Evolutionary conservation across 768 basidiomycete genomes (phyloP).

Genomic region (Rhodosporidiobolus sp.): DNA sequence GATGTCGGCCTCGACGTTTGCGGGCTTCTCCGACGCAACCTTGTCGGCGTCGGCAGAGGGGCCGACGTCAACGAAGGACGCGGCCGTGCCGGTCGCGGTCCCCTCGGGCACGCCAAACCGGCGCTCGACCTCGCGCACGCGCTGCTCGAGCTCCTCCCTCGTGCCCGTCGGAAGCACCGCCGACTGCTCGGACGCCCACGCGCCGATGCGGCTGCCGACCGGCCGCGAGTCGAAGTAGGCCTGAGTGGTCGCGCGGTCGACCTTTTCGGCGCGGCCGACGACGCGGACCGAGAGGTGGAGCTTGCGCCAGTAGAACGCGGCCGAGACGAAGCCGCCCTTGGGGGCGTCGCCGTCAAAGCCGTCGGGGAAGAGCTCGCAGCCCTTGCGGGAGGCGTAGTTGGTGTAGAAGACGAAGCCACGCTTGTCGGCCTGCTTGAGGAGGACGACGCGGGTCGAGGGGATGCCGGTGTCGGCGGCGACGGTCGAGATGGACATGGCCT

Average conservation of each 20-base stretch:
- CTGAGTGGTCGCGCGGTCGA: constrained; percentile 67
- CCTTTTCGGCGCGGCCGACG: constrained; percentile 77
- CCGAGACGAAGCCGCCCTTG: constrained; percentile 62
- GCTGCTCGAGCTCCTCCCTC: constrained; percentile 65
- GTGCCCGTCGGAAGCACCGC: constrained; percentile 56
- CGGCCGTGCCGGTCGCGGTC: constrained; percentile 17
- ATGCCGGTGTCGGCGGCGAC: constrained; percentile 52
- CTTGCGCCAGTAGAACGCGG: constrained; percentile 90
- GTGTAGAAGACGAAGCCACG: constrained; percentile 92
- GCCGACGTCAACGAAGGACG: constrained; percentile 14
- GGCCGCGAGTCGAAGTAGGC: constrained; percentile 82
- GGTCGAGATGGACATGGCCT: constrained; percentile 79
- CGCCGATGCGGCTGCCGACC: constrained; percentile 77
- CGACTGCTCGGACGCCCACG: constrained; percentile 92
- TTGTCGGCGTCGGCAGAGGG: constrained; percentile 5
- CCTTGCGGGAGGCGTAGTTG: constrained; percentile 93
- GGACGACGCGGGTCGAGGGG: constrained; percentile 82
- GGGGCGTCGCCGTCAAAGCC: constrained; percentile 5
- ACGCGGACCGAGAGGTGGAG: constrained; percentile 75
- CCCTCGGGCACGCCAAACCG: constrained; percentile 55
- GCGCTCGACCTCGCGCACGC: constrained; percentile 60
- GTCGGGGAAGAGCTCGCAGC: constrained; percentile 61
- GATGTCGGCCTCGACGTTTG: constrained; percentile 56
- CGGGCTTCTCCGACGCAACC: constrained; percentile 33
- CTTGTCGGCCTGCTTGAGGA: constrained; percentile 82